Percentiles rank a stretch among this genome's conserved stretches.
Conservation (phyloP, 345 rosid genomes). For the Erucastrum elatum region DNA sequence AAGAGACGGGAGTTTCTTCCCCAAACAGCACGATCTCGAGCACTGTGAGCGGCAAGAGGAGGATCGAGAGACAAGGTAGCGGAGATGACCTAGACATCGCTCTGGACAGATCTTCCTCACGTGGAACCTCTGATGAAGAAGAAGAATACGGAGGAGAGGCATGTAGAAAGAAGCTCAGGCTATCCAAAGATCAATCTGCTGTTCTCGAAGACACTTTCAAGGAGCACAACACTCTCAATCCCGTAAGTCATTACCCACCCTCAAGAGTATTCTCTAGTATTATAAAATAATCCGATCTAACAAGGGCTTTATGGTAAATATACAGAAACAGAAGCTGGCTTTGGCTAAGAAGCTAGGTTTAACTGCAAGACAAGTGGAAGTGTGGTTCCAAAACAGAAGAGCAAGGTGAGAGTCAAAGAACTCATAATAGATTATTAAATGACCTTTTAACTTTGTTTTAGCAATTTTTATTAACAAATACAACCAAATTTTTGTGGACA, state of each 20-base stretch:
- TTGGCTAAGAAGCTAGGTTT: constrained; percentile 85
- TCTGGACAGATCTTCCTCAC: constrained; percentile 63
- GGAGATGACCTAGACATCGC: constrained; percentile 60
- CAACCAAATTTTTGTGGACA: neutral
- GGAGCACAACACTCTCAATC: constrained; percentile 95
- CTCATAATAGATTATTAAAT: neutral
- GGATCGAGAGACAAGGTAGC: constrained; percentile 67
- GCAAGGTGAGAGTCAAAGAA: constrained; percentile 62
- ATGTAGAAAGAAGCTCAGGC: constrained; percentile 92
- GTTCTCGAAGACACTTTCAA: constrained; percentile 93
- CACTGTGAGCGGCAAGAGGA: constrained; percentile 78
- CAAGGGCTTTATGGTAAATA: constrained; percentile 4
- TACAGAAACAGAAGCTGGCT: constrained; percentile 89
- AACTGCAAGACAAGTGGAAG: constrained; percentile 91
- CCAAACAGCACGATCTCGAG: constrained; percentile 93
- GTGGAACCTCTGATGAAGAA: constrained; percentile 59
- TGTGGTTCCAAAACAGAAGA: constrained; percentile 98
- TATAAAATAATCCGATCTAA: neutral
- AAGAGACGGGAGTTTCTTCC: constrained; percentile 85
- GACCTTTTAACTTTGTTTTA: neutral
- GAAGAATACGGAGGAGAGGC: constrained; percentile 95
- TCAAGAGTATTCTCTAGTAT: neutral
- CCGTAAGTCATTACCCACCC: constrained; percentile 52
- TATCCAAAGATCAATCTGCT: constrained; percentile 93
- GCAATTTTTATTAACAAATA: constrained; percentile 7